phyloP scores from a whole-genome alignment of 2,329 filamentous ascomycete genomes.

The Paecilomyces niveus region DNA sequence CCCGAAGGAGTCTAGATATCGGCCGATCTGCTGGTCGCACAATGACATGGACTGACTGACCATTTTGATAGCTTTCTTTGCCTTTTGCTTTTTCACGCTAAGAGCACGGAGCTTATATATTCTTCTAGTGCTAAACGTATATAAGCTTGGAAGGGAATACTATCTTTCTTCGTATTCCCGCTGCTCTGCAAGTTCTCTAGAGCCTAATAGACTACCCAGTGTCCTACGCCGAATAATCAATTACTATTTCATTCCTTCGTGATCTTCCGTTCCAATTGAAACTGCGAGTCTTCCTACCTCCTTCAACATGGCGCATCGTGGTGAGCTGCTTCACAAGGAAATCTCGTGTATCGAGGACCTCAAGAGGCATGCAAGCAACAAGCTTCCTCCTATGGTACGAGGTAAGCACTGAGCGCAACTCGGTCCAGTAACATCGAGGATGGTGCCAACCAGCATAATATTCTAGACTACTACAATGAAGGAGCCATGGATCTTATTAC shows the following conservation, averaged over 20 bases:
- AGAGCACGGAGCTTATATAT: neutral
- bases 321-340: constrained; percentile 18
- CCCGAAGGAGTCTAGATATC: neutral
- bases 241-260: neutral
- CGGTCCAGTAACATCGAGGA: neutral
- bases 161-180: too few relatives aligned
- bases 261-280: neutral
- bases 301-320: constrained; percentile 22
- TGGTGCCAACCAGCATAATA: neutral
- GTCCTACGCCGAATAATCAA: neutral
- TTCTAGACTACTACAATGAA: constrained; percentile 50
- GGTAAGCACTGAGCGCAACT: constrained; percentile 14
- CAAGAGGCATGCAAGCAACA: constrained; percentile 31
- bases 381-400: constrained; percentile 33
- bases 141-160: too few relatives aligned
- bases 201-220: neutral
- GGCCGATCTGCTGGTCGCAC: neutral
- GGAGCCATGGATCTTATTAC: constrained; percentile 51
- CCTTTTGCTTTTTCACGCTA: neutral
- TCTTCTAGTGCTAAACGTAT: neutral
- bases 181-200: neutral
- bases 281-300: neutral
- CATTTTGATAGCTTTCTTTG: neutral
- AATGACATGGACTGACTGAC: neutral
- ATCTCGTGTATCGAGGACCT: constrained; percentile 28